Evolutionary conservation across 2,329 filamentous ascomycete species (phyloP).

Genomic region (Diaporthe sp.): DNA sequence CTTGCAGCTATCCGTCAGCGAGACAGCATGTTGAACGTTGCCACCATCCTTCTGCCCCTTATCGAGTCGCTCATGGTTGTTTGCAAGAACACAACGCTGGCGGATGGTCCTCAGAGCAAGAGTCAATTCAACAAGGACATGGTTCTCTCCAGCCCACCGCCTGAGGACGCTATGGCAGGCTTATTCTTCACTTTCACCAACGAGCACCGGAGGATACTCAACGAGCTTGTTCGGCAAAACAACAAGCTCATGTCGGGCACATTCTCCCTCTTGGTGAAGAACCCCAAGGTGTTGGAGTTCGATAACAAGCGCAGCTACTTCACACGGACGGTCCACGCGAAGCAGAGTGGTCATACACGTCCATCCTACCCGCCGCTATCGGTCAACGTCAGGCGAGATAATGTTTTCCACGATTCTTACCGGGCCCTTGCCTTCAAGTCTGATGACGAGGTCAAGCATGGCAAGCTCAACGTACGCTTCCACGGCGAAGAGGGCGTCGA

Average conservation of each 20-base stretch:
- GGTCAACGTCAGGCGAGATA: slow-evolving; percentile 89
- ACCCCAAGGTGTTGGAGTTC: slow-evolving; percentile 98
- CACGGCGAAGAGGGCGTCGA: slow-evolving; percentile 98
- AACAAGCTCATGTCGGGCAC: slow-evolving; percentile 99
- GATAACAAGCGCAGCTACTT: slow-evolving; percentile 99
- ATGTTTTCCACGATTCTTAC: slow-evolving; percentile 98
- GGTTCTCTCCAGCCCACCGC: slow-evolving; percentile 80
- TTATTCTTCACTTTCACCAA: slow-evolving; percentile 98
- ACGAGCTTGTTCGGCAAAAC: slow-evolving; percentile 96
- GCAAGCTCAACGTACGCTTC: slow-evolving; percentile 98
- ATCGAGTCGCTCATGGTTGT: slow-evolving; percentile 99
- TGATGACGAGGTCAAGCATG: slow-evolving; percentile 98
- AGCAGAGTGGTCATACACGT: slow-evolving; percentile 75
- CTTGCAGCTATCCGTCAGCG: slow-evolving; percentile 89
- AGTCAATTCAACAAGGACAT: slow-evolving; percentile 73
- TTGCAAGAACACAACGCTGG: slow-evolving; percentile 94
- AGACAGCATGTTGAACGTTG: slow-evolving; percentile 96
- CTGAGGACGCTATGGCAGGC: slow-evolving; percentile 85
- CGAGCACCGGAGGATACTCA: slow-evolving; percentile 96
- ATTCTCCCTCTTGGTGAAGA: slow-evolving; percentile 95
- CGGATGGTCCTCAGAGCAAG: slow-evolving; percentile 69
- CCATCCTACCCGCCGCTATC: slow-evolving; percentile 81
- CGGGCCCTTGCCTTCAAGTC: slow-evolving; percentile 98
- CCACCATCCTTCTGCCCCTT: slow-evolving; percentile 91
- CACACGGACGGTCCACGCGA: slow-evolving; percentile 87